Evolutionary conservation across 1,139 yeast species (phyloP).

Genomic region (Suhomyces coccinellae): DNA sequence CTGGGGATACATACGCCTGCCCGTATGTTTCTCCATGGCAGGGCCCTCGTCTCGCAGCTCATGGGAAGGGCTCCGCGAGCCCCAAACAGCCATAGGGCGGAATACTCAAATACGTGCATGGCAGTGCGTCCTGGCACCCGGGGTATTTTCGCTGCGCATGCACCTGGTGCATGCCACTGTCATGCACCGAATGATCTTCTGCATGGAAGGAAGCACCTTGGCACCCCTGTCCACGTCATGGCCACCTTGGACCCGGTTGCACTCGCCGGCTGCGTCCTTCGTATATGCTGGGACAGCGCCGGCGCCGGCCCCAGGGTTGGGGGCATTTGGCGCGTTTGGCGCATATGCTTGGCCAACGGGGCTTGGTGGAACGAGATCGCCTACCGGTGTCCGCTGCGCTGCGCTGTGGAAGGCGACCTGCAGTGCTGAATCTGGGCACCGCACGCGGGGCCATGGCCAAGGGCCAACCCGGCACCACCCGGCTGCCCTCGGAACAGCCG

Average conservation of each 20-base stretch:
- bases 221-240: not conserved
- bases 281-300: not conserved
- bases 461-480: not conserved
- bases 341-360: not conserved
- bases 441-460: not conserved
- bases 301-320: too few relatives aligned
- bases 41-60: too few relatives aligned
- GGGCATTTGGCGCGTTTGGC: not conserved
- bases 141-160: not conserved
- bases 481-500: not conserved
- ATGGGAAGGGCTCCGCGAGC: too few relatives aligned
- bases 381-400: too few relatives aligned
- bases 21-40: too few relatives aligned
- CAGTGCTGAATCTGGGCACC: not conserved
- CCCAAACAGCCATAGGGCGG: too few relatives aligned
- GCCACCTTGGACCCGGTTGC: too few relatives aligned
- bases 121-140: too few relatives aligned
- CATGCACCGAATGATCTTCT: slow-evolving; percentile 3
- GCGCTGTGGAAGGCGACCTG: not conserved
- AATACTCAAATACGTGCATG: too few relatives aligned
- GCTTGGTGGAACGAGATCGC: not conserved
- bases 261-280: not conserved
- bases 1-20: too few relatives aligned
- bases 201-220: slow-evolving; percentile 1
- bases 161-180: not conserved